Percentiles rank a stretch among this genome's conserved stretches.
Conservation (phyloP, 1,284 basidiomycete genomes). For the Athelia psychrophila region DNA sequence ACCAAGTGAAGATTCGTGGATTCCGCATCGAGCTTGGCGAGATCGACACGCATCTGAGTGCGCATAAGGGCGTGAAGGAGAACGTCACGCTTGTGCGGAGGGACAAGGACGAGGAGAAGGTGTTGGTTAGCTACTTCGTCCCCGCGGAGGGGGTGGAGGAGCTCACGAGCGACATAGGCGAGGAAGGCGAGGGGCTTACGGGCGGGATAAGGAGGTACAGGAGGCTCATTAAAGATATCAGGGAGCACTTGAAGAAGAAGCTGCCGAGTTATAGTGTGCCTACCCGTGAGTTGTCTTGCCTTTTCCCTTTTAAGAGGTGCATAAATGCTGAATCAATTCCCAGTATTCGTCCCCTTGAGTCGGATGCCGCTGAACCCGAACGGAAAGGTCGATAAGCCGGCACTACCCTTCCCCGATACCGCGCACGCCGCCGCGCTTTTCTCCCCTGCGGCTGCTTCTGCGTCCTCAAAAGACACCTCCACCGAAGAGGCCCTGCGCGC, state of each 20-base stretch:
- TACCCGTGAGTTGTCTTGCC: constrained; percentile 62
- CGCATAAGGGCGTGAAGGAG: constrained; percentile 92
- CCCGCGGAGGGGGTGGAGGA: constrained; percentile 76
- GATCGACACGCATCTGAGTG: constrained; percentile 95
- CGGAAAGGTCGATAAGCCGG: constrained; percentile 99
- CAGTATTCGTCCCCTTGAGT: constrained; percentile 92
- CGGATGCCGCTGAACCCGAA: constrained; percentile 99
- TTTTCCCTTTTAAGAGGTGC: not conserved
- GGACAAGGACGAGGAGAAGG: constrained; percentile 99
- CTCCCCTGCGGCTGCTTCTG: constrained; percentile 16
- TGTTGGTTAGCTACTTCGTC: constrained; percentile 98
- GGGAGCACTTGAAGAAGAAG: constrained; percentile 97
- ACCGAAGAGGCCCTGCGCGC: constrained; percentile 82
- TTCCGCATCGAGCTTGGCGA: constrained; percentile 99
- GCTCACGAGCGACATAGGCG: constrained; percentile 71
- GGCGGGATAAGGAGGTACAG: constrained; percentile 82
- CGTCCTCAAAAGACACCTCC: constrained; percentile 42
- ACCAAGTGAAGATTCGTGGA: constrained; percentile 99
- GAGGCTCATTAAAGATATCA: constrained; percentile 88
- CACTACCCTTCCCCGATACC: constrained; percentile 98
- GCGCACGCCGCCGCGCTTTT: constrained; percentile 54
- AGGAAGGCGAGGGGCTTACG: constrained; percentile 58
- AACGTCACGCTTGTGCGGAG: constrained; percentile 96
- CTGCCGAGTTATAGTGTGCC: constrained; percentile 93
- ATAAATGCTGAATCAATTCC: not conserved